phyloP scores from a whole-genome alignment of 306 rosid genomes.

The Fagus crenata region DNA sequence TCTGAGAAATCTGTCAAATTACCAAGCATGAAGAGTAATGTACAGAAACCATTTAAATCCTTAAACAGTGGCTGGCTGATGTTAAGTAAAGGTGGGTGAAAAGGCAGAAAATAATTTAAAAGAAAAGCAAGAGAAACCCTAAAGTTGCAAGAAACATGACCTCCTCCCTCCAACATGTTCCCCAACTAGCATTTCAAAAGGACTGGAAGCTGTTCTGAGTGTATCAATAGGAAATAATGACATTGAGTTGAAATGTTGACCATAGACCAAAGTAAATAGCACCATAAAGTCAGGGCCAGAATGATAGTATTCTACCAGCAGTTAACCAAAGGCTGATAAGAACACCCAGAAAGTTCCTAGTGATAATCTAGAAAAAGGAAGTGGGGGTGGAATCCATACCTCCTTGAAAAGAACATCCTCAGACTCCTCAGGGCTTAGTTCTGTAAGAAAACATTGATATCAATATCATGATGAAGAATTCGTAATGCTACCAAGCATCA shows the following conservation, averaged over 20 bases:
- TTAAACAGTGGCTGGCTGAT: neutral
- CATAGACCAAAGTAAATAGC: neutral
- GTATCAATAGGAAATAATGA: neutral
- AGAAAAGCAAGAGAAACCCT: neutral
- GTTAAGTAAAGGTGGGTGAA: neutral
- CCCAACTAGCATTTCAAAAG: neutral
- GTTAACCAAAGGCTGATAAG: neutral
- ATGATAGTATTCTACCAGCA: neutral
- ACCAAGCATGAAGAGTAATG: neutral
- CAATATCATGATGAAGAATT: neutral
- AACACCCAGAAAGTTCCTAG: neutral
- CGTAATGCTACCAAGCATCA: neutral
- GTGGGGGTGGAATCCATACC: constrained; percentile 34
- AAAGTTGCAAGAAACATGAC: neutral
- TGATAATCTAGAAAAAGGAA: too few species aligned
- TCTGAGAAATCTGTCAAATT: neutral
- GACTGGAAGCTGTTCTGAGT: neutral
- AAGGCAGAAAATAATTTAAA: neutral
- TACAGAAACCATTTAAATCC: neutral
- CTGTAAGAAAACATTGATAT: constrained; percentile 47
- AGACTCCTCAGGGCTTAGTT: constrained; percentile 91
- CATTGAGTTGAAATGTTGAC: neutral
- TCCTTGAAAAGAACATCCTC: constrained; percentile 99
- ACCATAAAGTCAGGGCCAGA: neutral
- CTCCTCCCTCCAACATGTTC: neutral